phyloP scores from a whole-genome alignment of 371 early-diverging fungal genomes.

The Thermomucor indicae-seudaticae region DNA sequence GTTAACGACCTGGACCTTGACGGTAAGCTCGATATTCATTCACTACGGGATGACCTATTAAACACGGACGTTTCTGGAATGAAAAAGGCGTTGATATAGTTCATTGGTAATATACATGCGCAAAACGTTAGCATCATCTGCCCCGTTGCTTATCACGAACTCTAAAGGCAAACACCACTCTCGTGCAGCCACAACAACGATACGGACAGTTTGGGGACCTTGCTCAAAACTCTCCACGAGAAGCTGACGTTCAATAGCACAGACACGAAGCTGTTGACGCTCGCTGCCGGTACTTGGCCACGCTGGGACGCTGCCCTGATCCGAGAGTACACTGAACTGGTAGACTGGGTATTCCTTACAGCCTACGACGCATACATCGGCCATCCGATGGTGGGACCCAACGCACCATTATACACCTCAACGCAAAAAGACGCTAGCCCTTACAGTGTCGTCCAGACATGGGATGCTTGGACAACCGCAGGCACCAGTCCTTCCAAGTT shows the following conservation, averaged over 20 bases:
- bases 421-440: neutral
- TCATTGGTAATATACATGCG: neutral
- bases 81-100: constrained; percentile 3
- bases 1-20: constrained; percentile 12
- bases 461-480: constrained; percentile 6
- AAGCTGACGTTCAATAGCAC: neutral
- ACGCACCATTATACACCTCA: constrained; percentile 1
- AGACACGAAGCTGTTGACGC: constrained; percentile 2
- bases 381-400: neutral
- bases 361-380: constrained; percentile 3
- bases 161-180: neutral
- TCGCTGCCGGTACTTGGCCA: neutral
- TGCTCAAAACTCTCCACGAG: neutral
- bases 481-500: neutral
- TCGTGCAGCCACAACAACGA: neutral
- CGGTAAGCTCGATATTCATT: too few relatives aligned
- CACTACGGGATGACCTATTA: too few relatives aligned
- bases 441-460: neutral
- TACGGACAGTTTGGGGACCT: neutral
- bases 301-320: neutral
- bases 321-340: neutral
- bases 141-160: neutral
- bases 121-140: neutral
- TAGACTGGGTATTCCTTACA: constrained; percentile 2
- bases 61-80: too few relatives aligned